Conservation (phyloP, 2,329 filamentous ascomycete genomes). For the Scytalidium sp. region DNA sequence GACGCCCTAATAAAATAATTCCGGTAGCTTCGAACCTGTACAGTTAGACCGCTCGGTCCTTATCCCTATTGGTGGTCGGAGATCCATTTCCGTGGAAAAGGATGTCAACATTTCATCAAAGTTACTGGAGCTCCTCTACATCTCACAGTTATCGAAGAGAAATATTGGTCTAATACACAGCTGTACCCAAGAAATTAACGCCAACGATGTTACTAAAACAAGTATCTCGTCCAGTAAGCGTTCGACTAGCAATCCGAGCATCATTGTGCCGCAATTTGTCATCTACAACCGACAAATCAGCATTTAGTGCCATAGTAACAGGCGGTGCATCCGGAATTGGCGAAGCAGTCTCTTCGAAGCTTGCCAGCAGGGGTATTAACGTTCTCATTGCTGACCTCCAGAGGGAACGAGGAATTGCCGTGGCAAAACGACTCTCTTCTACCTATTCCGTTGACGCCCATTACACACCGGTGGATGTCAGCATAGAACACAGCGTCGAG, state of each 20-base stretch:
- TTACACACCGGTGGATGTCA: conserved; percentile 32
- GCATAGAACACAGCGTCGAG: conserved; percentile 32
- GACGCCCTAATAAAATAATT: neutral
- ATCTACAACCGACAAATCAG: neutral
- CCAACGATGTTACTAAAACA: neutral
- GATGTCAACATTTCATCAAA: neutral
- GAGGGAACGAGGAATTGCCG: neutral
- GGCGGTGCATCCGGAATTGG: conserved; percentile 76
- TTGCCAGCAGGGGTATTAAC: conserved; percentile 18
- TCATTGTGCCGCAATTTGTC: neutral
- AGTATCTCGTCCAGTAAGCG: neutral
- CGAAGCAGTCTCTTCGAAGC: conserved; percentile 62
- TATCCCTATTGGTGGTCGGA: neutral
- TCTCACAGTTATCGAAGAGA: neutral
- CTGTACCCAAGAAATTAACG: neutral
- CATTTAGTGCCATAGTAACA: conserved; percentile 38
- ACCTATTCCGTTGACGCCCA: conserved; percentile 26
- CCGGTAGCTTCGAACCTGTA: neutral
- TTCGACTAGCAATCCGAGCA: neutral
- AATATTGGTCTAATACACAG: neutral
- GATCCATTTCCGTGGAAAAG: neutral
- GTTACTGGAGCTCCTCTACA: neutral
- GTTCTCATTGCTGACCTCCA: conserved; percentile 21
- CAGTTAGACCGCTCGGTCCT: neutral
- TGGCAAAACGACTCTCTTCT: neutral